Conservation (phyloP, 148 eudicot species). For the Dysphania ambrosioides region DNA sequence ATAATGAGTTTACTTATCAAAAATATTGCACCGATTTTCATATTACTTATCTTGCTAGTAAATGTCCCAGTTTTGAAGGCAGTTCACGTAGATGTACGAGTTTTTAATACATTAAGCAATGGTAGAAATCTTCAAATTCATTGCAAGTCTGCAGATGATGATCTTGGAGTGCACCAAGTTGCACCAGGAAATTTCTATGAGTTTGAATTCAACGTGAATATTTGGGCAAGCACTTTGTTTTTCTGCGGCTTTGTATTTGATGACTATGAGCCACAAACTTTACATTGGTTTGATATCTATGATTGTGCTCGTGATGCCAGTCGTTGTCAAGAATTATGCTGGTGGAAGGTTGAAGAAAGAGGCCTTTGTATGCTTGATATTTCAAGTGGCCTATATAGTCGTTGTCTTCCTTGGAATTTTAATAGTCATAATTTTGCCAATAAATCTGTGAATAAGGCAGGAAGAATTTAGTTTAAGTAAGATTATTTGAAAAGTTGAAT, state of each 20-base stretch:
- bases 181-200: slow-evolving; percentile 6
- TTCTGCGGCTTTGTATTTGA: background rate
- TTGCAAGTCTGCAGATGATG: slow-evolving; percentile 21
- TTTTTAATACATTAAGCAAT: background rate
- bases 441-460: too few species aligned
- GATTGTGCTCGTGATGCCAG: background rate
- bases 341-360: background rate
- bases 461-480: too few species aligned
- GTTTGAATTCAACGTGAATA: background rate
- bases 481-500: too few species aligned
- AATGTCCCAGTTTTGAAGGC: background rate
- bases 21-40: background rate
- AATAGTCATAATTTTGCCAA: background rate
- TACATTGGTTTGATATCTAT: background rate
- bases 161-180: slow-evolving; percentile 15
- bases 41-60: background rate
- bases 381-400: background rate
- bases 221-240: background rate
- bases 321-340: background rate
- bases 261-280: background rate
- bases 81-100: background rate
- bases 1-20: background rate
- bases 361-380: background rate
- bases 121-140: slow-evolving; percentile 14
- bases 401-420: background rate